Evolutionary conservation across 805 yeast genomes (phyloP).

Genomic region (Kluyveromyces lactis): DNA sequence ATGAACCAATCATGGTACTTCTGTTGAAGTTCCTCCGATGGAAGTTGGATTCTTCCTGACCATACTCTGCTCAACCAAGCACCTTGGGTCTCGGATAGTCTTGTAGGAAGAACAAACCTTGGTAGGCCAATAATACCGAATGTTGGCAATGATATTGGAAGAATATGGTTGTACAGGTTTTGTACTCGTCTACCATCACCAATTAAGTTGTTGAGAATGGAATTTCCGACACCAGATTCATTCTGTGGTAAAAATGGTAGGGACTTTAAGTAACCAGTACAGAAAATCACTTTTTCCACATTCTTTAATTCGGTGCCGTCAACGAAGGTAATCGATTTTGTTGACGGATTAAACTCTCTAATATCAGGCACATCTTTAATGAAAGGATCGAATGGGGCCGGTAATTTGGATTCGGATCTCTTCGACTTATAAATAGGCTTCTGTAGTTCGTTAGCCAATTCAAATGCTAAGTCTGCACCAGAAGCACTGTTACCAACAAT

Average conservation of each 20-base stretch:
- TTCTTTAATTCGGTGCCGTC: conserved; percentile 40
- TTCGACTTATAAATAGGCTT: conserved; percentile 40
- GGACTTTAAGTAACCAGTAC: conserved; percentile 67
- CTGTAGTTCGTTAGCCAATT: conserved; percentile 39
- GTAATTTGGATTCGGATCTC: conserved; percentile 35
- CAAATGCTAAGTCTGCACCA: conserved; percentile 66
- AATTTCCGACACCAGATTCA: conserved; percentile 8
- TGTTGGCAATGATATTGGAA: conserved; percentile 51
- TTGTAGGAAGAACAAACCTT: conserved; percentile 49
- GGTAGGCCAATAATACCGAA: conserved; percentile 55
- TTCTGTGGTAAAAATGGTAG: conserved; percentile 48
- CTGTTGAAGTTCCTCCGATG: conserved; percentile 40
- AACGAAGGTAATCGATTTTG: conserved; percentile 35
- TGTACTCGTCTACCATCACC: conserved; percentile 42
- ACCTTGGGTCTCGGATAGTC: conserved; percentile 53
- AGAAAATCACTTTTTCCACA: conserved; percentile 55
- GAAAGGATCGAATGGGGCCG: conserved; percentile 36
- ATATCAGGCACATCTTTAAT: conserved; percentile 39
- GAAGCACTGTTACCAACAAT: conserved; percentile 75
- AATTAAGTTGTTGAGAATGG: conserved; percentile 28
- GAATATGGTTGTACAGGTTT: conserved; percentile 49
- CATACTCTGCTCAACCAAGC: conserved; percentile 55
- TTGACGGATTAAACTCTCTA: conserved; percentile 30
- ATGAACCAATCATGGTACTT: conserved; percentile 34
- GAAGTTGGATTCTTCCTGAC: conserved; percentile 45